Evolutionary conservation across 2,329 filamentous ascomycete species (phyloP).

Genomic region (Huntiella savannae): DNA sequence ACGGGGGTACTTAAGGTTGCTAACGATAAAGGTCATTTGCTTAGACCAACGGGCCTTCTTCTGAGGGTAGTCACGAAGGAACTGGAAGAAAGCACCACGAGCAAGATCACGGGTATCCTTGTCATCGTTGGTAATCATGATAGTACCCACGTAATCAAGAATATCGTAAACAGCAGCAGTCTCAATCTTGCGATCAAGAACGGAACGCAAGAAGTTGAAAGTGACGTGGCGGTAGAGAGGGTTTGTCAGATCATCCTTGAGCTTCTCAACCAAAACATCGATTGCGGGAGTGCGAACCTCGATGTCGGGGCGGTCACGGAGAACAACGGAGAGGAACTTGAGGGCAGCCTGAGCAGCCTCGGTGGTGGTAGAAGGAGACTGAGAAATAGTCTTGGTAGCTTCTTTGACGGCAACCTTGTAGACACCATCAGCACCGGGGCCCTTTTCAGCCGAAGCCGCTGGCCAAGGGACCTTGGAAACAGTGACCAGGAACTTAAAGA

Average conservation of each 20-base stretch:
- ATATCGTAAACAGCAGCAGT: constrained; percentile 81
- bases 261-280: constrained; percentile 60
- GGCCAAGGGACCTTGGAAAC: constrained; percentile 71
- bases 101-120: constrained; percentile 73
- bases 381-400: constrained; percentile 62
- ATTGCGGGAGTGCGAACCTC: constrained; percentile 63
- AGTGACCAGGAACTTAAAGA: constrained; percentile 66
- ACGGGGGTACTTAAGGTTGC: constrained; percentile 79
- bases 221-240: constrained; percentile 81
- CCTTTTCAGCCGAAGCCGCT: constrained; percentile 26
- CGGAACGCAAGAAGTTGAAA: constrained; percentile 80
- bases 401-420: constrained; percentile 69
- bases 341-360: constrained; percentile 75
- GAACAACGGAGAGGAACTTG: constrained; percentile 68
- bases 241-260: constrained; percentile 80
- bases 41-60: constrained; percentile 76
- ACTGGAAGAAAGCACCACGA: constrained; percentile 79
- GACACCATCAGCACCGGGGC: constrained; percentile 39
- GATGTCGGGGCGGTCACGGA: constrained; percentile 62
- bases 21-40: constrained; percentile 72
- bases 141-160: constrained; percentile 68
- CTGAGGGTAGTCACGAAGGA: constrained; percentile 86
- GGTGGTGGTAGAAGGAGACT: constrained; percentile 56
- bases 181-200: constrained; percentile 69
- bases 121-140: constrained; percentile 95